Evolutionary conservation across 345 rosid genomes (phyloP), one percentile per base, ranked within the genome.

Genomic region (Populus davidiana): DNA sequence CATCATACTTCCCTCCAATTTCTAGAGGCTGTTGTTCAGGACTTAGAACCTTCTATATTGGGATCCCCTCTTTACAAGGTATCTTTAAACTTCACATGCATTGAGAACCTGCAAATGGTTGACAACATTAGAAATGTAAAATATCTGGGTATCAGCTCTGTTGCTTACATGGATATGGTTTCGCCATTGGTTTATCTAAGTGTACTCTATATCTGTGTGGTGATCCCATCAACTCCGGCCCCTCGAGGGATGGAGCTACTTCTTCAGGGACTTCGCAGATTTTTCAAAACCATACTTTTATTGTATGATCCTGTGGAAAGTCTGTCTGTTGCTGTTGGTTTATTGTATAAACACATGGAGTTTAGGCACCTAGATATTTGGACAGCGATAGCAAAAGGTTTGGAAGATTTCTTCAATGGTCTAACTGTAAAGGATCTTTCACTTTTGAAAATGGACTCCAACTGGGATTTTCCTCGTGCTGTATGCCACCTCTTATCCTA

Each of bases 21-120:
- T 70, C 52, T 87, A 56, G 84, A 78, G 81, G 83, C 79, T 23
- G 73, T 78, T 31, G 73, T 65, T 16, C 86, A 87, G 76, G 90
- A 90, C 79, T 77, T 87, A 70, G 86, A 83, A 56, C 86, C 91
- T 75, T 82, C 87, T 70, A 56, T 86, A 9, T 21, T 88, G 79
- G 88, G 83, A 79, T 87, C 86, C 73, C 87, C 90, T 72, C 81
- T 87, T 16, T 87, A 87, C 78, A 86, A 83, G 82, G 81, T 88
- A 11, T 78, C 88, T 54, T 59, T 88, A 73, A 89, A 88, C 79
- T 62, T 88, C 70, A 79, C 63, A 69, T 88, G 41, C 77, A 31
- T 83, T 70, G 79, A 84, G 72, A 70, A 75, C 6, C 62, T 76
- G 82, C 78, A 70, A 64, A 72, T 78, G 36, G 52, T 67, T 63